These are phyloP conservation scores for Naegleria fowleri DNA, from an alignment of 208 protist species.

Conservation along the genomic window DNA sequence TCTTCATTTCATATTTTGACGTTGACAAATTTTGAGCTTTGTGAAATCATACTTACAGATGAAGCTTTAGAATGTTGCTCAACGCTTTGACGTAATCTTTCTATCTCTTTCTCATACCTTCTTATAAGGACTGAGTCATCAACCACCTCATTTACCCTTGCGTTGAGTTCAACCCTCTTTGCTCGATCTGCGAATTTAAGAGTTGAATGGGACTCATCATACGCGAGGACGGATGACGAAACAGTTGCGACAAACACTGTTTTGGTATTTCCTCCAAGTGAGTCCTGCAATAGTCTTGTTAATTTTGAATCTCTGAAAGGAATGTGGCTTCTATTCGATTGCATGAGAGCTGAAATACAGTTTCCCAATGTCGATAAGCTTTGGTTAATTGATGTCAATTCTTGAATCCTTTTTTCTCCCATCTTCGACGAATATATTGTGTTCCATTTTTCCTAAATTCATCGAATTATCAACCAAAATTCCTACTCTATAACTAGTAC, in stretches of 20 bases:
- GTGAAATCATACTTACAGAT: neutral
- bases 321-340: conserved; percentile 60
- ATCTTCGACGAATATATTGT: neutral
- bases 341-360: conserved; percentile 49
- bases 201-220: conserved; percentile 54
- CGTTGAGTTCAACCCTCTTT: conserved; percentile 46
- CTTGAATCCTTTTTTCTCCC: conserved; percentile 18
- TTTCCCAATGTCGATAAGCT: conserved; percentile 37
- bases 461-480: conserved; percentile 54
- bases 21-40: neutral
- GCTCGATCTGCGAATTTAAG: conserved; percentile 67
- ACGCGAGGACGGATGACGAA: conserved; percentile 48
- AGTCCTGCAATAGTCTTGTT: conserved; percentile 53
- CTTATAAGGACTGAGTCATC: neutral
- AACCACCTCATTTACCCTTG: conserved; percentile 40
- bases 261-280: conserved; percentile 58
- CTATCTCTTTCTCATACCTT: conserved; percentile 22
- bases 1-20: neutral
- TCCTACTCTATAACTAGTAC: conserved; percentile 43
- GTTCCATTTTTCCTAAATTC: conserved; percentile 9
- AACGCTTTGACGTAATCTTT: neutral
- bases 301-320: conserved; percentile 73
- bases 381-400: conserved; percentile 42
- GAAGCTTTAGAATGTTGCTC: neutral
- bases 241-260: conserved; percentile 64